Base-by-base conservation (phyloP, 169 alveolate genomes). In the Toxoplasma gondii region DNA sequence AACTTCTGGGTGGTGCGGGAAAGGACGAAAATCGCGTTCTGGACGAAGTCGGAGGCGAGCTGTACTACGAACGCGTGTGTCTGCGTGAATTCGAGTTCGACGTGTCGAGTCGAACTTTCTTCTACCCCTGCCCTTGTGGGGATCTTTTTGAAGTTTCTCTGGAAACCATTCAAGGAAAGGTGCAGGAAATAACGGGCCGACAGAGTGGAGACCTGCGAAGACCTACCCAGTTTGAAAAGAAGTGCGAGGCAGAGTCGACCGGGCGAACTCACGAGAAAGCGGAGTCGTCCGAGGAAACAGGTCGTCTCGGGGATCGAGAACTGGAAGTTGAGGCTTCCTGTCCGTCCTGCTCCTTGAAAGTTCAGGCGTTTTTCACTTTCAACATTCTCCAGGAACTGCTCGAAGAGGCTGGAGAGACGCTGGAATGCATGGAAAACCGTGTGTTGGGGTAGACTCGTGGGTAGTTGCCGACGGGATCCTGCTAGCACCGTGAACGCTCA, bases 121-220 rank as follows among this genome's bases (percentile, higher is more conserved):
- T 36, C 34, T 88, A 88, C 38, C 92, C 92, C 67, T 88, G 92
- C 58, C 92, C 92, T n/a, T 88, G 92, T 64, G 92, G 92, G 54
- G 92, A 88, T 36, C 41, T 88, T 16, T 88, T 88, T 34, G 92
- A 88, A 49, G 81, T 88, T 36, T 19, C 92, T 88, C 64, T 53
- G 36, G 83, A 34, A 34, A 74, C 84, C 12, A 16, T 74, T 24
- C 41, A n/a, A 38, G n/a, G 12, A 38, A 74, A 19, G 41, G 84
- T 22, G 84, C 0, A n/a, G 27, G 84, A n/a, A 36, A 34, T 49
- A 36, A 7, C 84, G 4, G 41, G 24, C 44, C 24, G 44, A 10
- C 38, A 12, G 38, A 69, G 36, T 31, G 81, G 38, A 69, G 81
- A 69, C 58, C 22, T 49, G 12, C 58, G 58, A 0, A 12, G 27